Evolutionary conservation across 1,139 yeast genomes (phyloP), one percentile per base, ranked within the genome.

Genomic region (Geotrichum aggregatum): DNA sequence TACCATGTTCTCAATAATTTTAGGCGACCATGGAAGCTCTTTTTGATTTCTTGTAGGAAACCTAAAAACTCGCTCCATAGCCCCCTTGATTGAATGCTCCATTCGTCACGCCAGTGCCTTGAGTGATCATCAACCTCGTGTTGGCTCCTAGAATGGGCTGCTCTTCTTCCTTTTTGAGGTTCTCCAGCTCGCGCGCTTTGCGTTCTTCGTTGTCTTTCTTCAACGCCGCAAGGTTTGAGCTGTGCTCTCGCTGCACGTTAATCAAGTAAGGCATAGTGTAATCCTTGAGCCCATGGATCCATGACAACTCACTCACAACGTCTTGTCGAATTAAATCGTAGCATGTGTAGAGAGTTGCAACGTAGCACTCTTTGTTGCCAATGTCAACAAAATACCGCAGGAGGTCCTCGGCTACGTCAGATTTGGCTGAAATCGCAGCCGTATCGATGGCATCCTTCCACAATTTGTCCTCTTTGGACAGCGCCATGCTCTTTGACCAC

Each of bases 361-460:
- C 87, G 67, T 88, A 87, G 65, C 96, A 88, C 74, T 92, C 98
- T 71, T 85, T 89, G 74, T 92, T 92, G 64, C 96, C 98, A 46
- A 95, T 89, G 66, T 91, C 98, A 56, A 94, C 98, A 70, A 92
- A 92, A 74, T 92, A 94, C 56, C 85, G 80, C 67, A 92, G 75
- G 60, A 88, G 76, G 56, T 91, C 98, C 68, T 88, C 95, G 28
- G 95, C 91, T 66, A 92, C 84, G 67, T 87, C 89, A 22, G 80
- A 67, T 60, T 84, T 84, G 60, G 80, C 80, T 18, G 97, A 88
- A 54, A 82, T 71, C n/a, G 96, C 82, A 39, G 95, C 96, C 10
- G 98, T 91, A 66, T 82, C 87, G 66, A 94, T 86, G 60, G 96
- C 89, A 68, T 91, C 97, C 59, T 85, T 78, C 98, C 98, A 92